Conservation (phyloP, 352 stramenopile genomes). For the Blastocystis sp. region DNA sequence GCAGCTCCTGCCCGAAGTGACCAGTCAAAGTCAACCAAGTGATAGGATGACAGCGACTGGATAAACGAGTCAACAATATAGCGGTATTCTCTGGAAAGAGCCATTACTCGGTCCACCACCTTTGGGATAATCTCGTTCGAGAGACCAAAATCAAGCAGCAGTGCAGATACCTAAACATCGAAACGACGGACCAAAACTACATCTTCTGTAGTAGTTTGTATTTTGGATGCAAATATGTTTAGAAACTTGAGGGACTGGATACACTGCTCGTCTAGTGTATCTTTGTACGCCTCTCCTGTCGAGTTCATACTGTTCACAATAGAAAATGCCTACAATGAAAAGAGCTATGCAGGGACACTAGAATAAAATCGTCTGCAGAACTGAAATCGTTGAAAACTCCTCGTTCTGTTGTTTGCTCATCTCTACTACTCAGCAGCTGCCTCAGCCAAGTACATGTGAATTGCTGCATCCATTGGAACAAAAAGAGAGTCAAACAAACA, state of each 20-base stretch:
- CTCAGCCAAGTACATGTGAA: background rate
- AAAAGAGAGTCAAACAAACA: background rate
- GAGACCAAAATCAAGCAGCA: constrained; percentile 7
- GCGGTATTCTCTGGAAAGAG: background rate
- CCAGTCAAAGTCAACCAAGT: background rate
- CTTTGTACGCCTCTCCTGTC: background rate
- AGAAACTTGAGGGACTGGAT: background rate
- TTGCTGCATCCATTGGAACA: background rate
- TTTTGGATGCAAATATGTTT: constrained; percentile 14
- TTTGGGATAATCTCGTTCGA: background rate
- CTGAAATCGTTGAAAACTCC: constrained; percentile 4
- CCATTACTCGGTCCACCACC: background rate
- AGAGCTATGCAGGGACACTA: background rate
- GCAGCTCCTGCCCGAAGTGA: background rate
- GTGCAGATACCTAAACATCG: background rate
- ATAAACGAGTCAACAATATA: background rate
- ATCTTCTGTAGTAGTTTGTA: background rate
- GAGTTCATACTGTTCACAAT: constrained; percentile 12
- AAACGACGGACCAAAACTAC: background rate
- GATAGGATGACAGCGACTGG: background rate
- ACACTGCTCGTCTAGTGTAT: background rate
- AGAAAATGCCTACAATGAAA: background rate
- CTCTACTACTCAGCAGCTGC: background rate
- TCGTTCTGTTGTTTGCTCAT: background rate
- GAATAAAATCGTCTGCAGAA: background rate